These are phyloP conservation scores for Gossypium thurberi DNA, from an alignment of 345 rosid species.

Conservation along the genomic window DNA sequence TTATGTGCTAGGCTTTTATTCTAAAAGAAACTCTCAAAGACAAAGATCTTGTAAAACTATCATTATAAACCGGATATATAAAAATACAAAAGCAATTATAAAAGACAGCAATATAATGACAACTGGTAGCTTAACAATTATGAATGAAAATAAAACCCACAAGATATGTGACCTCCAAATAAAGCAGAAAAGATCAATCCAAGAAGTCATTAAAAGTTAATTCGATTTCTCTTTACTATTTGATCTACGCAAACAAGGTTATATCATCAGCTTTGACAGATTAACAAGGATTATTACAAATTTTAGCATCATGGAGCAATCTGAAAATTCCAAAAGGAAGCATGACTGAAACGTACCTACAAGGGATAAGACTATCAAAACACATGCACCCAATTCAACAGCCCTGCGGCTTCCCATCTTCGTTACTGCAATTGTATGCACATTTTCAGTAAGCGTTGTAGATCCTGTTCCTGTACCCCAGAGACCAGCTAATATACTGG, in stretches of 20 bases:
- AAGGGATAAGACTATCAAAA: slow-evolving; percentile 68
- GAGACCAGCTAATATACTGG: slow-evolving; percentile 88
- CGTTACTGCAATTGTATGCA: slow-evolving; percentile 95
- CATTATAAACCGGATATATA: too few relatives aligned
- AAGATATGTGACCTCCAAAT: neutral
- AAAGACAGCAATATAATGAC: too few relatives aligned
- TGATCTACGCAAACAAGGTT: neutral
- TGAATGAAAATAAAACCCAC: too few relatives aligned
- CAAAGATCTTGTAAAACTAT: too few relatives aligned
- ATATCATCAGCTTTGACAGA: neutral
- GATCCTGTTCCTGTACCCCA: slow-evolving; percentile 99
- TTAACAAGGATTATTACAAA: neutral
- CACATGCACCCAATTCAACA: slow-evolving; percentile 77
- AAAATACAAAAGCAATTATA: too few relatives aligned
- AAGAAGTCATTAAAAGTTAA: neutral
- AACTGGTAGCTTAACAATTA: too few relatives aligned
- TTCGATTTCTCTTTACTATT: neutral
- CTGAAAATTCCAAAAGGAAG: slow-evolving; percentile 2
- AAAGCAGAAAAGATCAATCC: neutral
- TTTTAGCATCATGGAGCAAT: slow-evolving; percentile 10
- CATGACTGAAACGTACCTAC: slow-evolving; percentile 50
- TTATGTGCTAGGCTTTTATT: neutral
- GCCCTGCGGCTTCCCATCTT: slow-evolving; percentile 99
- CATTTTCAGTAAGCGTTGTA: slow-evolving; percentile 87
- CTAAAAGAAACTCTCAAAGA: too few relatives aligned